Conservation (phyloP, 2,329 filamentous ascomycete genomes). For the Fusarium sambucinum region DNA sequence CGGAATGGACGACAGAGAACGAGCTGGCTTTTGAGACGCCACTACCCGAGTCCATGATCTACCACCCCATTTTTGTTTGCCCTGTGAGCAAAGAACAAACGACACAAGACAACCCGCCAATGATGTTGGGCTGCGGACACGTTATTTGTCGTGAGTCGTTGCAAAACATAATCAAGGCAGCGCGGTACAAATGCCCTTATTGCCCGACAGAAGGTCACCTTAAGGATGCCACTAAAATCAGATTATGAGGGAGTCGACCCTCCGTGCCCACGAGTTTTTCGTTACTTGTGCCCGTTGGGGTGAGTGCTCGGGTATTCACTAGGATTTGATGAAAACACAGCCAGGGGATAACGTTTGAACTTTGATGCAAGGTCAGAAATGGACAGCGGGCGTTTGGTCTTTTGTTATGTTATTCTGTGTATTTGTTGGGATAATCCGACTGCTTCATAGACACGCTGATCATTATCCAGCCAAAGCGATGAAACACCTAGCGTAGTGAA, state of each 20-base stretch:
- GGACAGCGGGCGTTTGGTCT: slow-evolving; percentile 39
- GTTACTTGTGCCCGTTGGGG: background rate
- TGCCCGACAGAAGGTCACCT: slow-evolving; percentile 87
- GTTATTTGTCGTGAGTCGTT: slow-evolving; percentile 90
- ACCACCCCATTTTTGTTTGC: slow-evolving; percentile 98
- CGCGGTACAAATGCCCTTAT: slow-evolving; percentile 93
- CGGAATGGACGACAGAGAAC: slow-evolving; percentile 93
- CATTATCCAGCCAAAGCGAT: slow-evolving; percentile 14
- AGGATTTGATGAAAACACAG: background rate
- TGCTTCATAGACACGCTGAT: slow-evolving; percentile 14
- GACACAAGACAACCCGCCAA: slow-evolving; percentile 91
- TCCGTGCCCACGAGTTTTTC: background rate
- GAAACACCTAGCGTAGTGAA: slow-evolving; percentile 26
- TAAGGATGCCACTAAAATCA: slow-evolving; percentile 80
- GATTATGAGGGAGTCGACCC: slow-evolving; percentile 61
- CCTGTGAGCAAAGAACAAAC: slow-evolving; percentile 97
- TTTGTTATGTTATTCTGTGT: slow-evolving; percentile 15
- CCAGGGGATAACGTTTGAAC: background rate
- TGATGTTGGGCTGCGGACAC: slow-evolving; percentile 97
- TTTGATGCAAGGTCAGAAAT: slow-evolving; percentile 25
- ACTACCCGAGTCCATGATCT: slow-evolving; percentile 72
- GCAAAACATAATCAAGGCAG: slow-evolving; percentile 81
- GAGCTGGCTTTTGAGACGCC: slow-evolving; percentile 85
- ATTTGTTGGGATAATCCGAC: slow-evolving; percentile 29
- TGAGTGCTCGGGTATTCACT: slow-evolving; percentile 24